Evolutionary conservation across 164 flowering plant species (phyloP), one percentile per base, ranked within the genome.

Genomic region (Protea cynaroides): DNA sequence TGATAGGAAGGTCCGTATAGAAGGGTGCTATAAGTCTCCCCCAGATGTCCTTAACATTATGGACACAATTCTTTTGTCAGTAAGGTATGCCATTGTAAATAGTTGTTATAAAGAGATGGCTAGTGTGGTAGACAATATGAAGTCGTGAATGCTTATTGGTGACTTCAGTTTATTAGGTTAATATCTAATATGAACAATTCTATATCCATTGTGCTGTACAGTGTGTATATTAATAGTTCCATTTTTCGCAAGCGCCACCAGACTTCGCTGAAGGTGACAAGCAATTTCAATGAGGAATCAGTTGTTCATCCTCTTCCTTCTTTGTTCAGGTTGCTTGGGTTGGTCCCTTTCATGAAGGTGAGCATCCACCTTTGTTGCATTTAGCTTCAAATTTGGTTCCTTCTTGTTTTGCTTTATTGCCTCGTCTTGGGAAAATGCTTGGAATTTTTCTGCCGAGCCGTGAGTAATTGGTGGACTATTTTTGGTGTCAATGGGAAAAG

Each of bases 321-420:
- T 53, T 74, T 95, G 78, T 86, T 95, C 60, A 80, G 80, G 69
- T 79, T 92, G 76, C 81, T 95, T 40, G 96, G 90, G 44, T 38
- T 95, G 49, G 71, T 77, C 51, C 94, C 97, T 62, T 86, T 83
- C 64, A 89, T 80, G 79, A 88, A 88, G 89, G 97, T 91, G 66
- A 70, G 60, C 13, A 34, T 68, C 64, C 56, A 2, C 37, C 18
- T 14, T 44, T 56, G 14, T 62, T 40, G 15, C 6, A 13, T 21
- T 24, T 14, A 57, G 34, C 7, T 18, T 25, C 46, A 24, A 15
- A 10, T 47, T n/a, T 15, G 25, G 29, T 47, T 61, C 5, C 22
- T 25, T 24, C 8, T 9, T 46, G 13, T 61, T 8, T 17, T 0
- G 19, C 17, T 15, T 61, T 18, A 11, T 25, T 7, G 25, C 15